Conservation (phyloP, 2,329 filamentous ascomycete species). For the Beauveria medogensis region DNA sequence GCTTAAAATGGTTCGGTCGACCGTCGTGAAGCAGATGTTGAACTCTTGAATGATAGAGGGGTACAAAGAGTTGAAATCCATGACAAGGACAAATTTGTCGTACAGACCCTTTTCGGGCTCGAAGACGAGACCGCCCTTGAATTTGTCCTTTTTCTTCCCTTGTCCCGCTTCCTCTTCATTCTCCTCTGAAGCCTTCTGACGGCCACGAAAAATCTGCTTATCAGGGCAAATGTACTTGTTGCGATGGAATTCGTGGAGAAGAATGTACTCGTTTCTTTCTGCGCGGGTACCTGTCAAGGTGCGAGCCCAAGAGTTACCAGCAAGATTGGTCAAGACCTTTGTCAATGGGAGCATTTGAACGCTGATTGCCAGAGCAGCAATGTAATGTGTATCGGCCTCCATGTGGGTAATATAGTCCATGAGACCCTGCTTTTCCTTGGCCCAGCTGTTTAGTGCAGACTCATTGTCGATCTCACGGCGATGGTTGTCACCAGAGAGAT, state of each 20-base stretch:
- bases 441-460: constrained; percentile 76
- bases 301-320: constrained; percentile 95
- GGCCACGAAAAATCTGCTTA: constrained; percentile 75
- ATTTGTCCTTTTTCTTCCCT: constrained; percentile 97
- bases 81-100: constrained; percentile 96
- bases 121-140: constrained; percentile 96
- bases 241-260: constrained; percentile 90
- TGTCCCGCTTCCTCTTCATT: constrained; percentile 62
- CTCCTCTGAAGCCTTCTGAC: constrained; percentile 65
- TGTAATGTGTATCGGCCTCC: constrained; percentile 92
- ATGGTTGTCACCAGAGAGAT: constrained; percentile 63
- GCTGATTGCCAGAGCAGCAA: constrained; percentile 79
- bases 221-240: constrained; percentile 98
- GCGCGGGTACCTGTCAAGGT: constrained; percentile 92
- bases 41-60: constrained; percentile 98
- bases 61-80: constrained; percentile 99
- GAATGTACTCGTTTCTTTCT: constrained; percentile 97
- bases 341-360: constrained; percentile 90
- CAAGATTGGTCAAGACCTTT: constrained; percentile 91
- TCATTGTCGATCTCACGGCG: constrained; percentile 87
- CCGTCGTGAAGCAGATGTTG: constrained; percentile 99
- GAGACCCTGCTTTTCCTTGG: constrained; percentile 66
- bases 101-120: constrained; percentile 96
- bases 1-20: constrained; percentile 60
- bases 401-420: constrained; percentile 92